Evolutionary conservation across 768 basidiomycete genomes (phyloP), one percentile per base, ranked within the genome.

Genomic region (Mycena sanguinolenta): DNA sequence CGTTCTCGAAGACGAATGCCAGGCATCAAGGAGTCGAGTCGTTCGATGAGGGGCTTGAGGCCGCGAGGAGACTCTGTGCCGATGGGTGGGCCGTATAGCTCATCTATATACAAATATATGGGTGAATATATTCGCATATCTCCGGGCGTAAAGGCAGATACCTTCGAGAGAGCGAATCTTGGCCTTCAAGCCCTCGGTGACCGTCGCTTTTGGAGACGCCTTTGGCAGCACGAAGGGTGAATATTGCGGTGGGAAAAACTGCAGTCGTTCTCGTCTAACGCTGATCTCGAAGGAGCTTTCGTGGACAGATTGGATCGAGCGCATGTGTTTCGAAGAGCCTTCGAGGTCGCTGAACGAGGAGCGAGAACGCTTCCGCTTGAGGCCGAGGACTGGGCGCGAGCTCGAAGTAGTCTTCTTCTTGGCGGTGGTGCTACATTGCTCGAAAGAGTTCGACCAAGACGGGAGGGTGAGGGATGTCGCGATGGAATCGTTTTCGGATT

Each of bases 1-100:
- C 85, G 82, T 62, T 84, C 82, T 64, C 81, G 80, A 23, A 89
- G 79, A 38, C 86, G 81, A 32, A 86, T 84, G 9, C 88, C 88
- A 46, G 88, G 87, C 57, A 89, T 76, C 59, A 85, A 69, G 38
- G 54, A 44, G 46, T 86, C 85, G 19, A 90, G 77, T 42, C 77
- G 79, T 19, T 82, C 73, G 17, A 87, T 74, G 34, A 88, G 73
- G 7, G 67, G 63, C 7, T 73, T 75, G 57, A 87, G 76, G 14
- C 82, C 80, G 21, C 78, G 73, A 27, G 85, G 84, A 2, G 82
- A 81, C 73, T 86, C 84, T 2, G 82, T 78, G 49, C 83, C 85
- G 58, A 84, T 79, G 14, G 77, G 73, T 28, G 82, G 80, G 9
- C 85, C 85, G 63, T 83, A 84, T 3, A 85, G 77, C 61, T 81